Conservation (phyloP, 2,329 filamentous ascomycete genomes). For the Exophiala lecanii-corni region DNA sequence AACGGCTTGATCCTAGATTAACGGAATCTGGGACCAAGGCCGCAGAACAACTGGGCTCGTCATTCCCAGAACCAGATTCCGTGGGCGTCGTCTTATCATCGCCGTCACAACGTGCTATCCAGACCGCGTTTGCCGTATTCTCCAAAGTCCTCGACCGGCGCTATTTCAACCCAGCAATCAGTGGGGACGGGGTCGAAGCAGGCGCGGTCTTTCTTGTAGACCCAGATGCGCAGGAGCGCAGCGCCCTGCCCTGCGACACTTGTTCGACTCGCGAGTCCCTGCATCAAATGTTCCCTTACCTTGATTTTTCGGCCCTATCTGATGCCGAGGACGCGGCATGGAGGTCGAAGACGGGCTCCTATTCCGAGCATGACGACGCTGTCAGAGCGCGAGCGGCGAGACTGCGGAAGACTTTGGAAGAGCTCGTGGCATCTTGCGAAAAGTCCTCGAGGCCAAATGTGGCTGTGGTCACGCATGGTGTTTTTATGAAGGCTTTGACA, state of each 20-base stretch:
- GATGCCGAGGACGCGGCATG: conserved; percentile 1
- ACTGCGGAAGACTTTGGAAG: conserved; percentile 2
- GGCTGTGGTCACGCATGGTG: conserved; percentile 5
- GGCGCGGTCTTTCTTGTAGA: not conserved
- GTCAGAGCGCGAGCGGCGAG: conserved; percentile 1
- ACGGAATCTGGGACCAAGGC: conserved; percentile 4
- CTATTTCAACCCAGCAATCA: conserved; percentile 4
- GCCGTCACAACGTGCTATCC: conserved; percentile 2
- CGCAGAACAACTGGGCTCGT: conserved; percentile 6
- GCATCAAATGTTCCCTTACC: conserved; percentile 1
- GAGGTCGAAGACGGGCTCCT: conserved; percentile 2
- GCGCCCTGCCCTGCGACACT: not conserved
- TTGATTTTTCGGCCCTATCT: not conserved
- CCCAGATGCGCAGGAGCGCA: conserved; percentile 2
- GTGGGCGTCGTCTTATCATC: conserved; percentile 4
- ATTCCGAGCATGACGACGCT: not conserved
- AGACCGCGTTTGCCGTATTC: conserved; percentile 3
- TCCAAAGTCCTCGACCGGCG: conserved; percentile 3
- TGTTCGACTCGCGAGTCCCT: conserved; percentile 1
- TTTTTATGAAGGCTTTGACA: conserved; percentile 9
- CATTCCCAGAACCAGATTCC: conserved; percentile 6
- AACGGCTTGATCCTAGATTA: conserved; percentile 5
- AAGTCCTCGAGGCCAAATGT: conserved; percentile 5
- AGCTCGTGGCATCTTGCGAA: conserved; percentile 2
- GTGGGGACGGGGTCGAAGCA: conserved; percentile 3